Evolutionary conservation across 192 early-diverging fungal species (phyloP).

Genomic region (Linnemannia exigua): DNA sequence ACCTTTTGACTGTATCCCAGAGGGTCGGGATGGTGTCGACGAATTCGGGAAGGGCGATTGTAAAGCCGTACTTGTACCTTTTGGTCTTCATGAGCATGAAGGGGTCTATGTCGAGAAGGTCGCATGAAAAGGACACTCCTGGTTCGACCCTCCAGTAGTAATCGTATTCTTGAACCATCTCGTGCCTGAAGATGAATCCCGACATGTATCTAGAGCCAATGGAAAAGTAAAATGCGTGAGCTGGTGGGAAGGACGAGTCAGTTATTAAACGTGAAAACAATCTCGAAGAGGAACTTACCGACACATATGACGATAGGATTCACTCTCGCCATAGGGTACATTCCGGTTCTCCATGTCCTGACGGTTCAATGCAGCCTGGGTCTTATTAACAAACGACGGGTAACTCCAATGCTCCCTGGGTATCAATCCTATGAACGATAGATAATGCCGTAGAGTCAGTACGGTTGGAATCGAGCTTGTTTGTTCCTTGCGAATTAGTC

Average conservation of each 20-base stretch:
- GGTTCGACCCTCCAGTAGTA: slow-evolving; percentile 93
- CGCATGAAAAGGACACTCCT: slow-evolving; percentile 82
- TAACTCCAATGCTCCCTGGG: slow-evolving; percentile 81
- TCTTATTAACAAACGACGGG: slow-evolving; percentile 79
- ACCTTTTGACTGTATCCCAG: slow-evolving; percentile 74
- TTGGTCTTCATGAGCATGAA: slow-evolving; percentile 83
- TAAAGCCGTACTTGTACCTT: slow-evolving; percentile 81
- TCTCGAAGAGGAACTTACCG: slow-evolving; percentile 70
- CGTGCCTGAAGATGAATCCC: slow-evolving; percentile 85
- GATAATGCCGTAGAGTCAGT: neutral
- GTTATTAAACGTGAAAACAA: too few relatives aligned
- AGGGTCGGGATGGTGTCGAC: slow-evolving; percentile 77
- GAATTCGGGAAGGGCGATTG: slow-evolving; percentile 78
- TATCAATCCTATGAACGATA: slow-evolving; percentile 66
- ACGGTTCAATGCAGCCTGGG: slow-evolving; percentile 68
- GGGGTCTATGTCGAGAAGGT: slow-evolving; percentile 86
- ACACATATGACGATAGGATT: slow-evolving; percentile 93
- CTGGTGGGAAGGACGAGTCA: too few relatives aligned
- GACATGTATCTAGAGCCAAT: slow-evolving; percentile 71
- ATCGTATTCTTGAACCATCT: slow-evolving; percentile 75
- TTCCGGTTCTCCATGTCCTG: slow-evolving; percentile 69
- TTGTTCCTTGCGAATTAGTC: slow-evolving; percentile 25
- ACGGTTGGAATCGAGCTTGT: neutral
- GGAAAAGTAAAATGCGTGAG: too few relatives aligned
- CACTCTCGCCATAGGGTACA: slow-evolving; percentile 80